Conservation (phyloP, 805 yeast species). For the Myxozyma vanderwaltii region DNA sequence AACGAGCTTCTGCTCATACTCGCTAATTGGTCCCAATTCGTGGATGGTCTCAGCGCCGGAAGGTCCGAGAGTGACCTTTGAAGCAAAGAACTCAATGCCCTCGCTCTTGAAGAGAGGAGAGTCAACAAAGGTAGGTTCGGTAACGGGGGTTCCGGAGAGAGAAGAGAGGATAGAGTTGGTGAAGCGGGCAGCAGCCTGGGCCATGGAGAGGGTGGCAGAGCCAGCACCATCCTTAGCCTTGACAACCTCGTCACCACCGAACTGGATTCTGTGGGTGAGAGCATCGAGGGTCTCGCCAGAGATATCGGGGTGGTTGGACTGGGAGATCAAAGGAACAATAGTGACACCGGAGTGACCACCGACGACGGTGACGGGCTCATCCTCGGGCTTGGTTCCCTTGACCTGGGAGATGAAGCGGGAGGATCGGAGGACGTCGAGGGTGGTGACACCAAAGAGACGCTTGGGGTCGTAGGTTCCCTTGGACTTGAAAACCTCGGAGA, state of each 20-base stretch:
- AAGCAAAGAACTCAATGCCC: conserved; percentile 96
- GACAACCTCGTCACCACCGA: conserved; percentile 95
- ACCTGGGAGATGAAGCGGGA: conserved; percentile 77
- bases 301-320: conserved; percentile 61
- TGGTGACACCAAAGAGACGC: conserved; percentile 94
- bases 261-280: conserved; percentile 85
- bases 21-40: conserved; percentile 66
- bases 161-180: conserved; percentile 55
- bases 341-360: conserved; percentile 99
- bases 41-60: conserved; percentile 71
- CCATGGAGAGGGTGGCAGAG: conserved; percentile 91
- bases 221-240: conserved; percentile 94
- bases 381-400: conserved; percentile 71
- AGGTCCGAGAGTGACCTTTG: conserved; percentile 87
- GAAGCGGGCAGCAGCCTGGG: conserved; percentile 64
- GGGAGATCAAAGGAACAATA: conserved; percentile 90
- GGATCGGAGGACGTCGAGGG: conserved; percentile 87
- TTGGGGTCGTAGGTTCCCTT: conserved; percentile 88
- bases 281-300: conserved; percentile 65
- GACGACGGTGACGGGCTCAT: conserved; percentile 80
- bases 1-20: conserved; percentile 83
- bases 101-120: conserved; percentile 79
- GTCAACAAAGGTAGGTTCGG: conserved; percentile 61
- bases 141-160: conserved; percentile 50
- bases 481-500: conserved; percentile 84